These are phyloP conservation scores for Soucietia sequanensis DNA, from an alignment of 805 yeast species.

Conservation along the genomic window DNA sequence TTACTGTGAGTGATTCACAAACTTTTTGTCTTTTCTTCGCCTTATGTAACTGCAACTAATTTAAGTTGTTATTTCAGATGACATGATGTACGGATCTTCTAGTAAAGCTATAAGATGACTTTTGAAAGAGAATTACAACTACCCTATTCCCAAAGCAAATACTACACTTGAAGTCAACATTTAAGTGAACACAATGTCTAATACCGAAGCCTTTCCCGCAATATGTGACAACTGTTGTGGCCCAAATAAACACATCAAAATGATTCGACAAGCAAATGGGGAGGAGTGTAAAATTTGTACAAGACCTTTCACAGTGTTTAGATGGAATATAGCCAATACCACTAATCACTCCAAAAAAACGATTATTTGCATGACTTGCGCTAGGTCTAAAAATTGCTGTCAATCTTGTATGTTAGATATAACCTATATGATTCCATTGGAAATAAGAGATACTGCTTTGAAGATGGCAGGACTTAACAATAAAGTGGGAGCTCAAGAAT, in stretches of 20 bases:
- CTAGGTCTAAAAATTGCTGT: slow-evolving; percentile 78
- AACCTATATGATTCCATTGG: slow-evolving; percentile 75
- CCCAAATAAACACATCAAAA: slow-evolving; percentile 57
- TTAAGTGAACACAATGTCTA: too few species aligned
- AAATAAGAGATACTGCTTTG: slow-evolving; percentile 76
- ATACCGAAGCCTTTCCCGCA: slow-evolving; percentile 52
- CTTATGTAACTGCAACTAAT: too few species aligned
- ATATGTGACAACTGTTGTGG: slow-evolving; percentile 79
- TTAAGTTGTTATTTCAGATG: too few species aligned
- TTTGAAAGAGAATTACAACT: too few species aligned
- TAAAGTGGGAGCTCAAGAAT: slow-evolving; percentile 13
- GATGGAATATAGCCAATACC: slow-evolving; percentile 60
- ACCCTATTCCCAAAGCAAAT: too few species aligned
- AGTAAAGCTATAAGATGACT: too few species aligned
- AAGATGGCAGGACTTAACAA: slow-evolving; percentile 58
- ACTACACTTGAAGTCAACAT: too few species aligned
- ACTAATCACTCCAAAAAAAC: slow-evolving; percentile 54
- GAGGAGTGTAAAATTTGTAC: slow-evolving; percentile 86
- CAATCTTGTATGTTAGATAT: slow-evolving; percentile 86
- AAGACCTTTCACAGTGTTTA: slow-evolving; percentile 75
- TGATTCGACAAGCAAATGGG: slow-evolving; percentile 69
- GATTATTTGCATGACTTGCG: slow-evolving; percentile 74
- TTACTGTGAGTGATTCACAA: too few species aligned
- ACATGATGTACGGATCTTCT: too few species aligned
- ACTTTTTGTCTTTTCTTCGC: too few species aligned